These are phyloP conservation scores for Chlorella sp. DNA, from an alignment of 139 green algal genomes.

Conservation along the genomic window DNA sequence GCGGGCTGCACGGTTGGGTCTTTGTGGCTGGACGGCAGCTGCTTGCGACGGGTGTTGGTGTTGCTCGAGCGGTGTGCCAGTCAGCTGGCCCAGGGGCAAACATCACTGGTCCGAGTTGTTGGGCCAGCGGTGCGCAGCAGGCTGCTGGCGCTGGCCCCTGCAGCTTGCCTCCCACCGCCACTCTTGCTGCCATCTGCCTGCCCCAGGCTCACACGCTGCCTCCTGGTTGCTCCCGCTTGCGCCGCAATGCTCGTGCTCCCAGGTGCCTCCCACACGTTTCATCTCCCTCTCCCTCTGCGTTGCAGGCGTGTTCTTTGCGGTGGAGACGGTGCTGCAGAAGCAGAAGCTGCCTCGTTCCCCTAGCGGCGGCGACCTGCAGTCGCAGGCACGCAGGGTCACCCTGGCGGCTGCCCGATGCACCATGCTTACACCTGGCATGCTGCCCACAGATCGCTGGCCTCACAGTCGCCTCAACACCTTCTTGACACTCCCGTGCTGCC, in stretches of 20 bases:
- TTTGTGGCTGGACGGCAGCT: no score
- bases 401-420: no score
- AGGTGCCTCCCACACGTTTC: background rate
- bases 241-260: background rate
- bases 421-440: no score
- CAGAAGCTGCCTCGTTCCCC: background rate
- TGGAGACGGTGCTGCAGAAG: constrained; percentile 86
- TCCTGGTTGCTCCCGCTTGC: background rate
- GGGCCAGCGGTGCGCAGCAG: no score
- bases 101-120: no score
- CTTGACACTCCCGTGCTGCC: no score
- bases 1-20: background rate
- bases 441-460: no score
- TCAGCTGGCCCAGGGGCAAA: no score
- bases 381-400: background rate
- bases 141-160: background rate
- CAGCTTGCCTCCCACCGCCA: background rate
- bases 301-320: constrained; percentile 90
- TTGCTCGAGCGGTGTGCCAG: no score
- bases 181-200: background rate
- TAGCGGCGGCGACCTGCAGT: background rate
- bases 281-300: background rate
- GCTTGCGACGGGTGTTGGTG: no score
- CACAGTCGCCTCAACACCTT: no score
- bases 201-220: background rate